Evolutionary conservation across 306 rosid genomes (phyloP), one percentile per base, ranked within the genome.

Genomic region (Senna tora): DNA sequence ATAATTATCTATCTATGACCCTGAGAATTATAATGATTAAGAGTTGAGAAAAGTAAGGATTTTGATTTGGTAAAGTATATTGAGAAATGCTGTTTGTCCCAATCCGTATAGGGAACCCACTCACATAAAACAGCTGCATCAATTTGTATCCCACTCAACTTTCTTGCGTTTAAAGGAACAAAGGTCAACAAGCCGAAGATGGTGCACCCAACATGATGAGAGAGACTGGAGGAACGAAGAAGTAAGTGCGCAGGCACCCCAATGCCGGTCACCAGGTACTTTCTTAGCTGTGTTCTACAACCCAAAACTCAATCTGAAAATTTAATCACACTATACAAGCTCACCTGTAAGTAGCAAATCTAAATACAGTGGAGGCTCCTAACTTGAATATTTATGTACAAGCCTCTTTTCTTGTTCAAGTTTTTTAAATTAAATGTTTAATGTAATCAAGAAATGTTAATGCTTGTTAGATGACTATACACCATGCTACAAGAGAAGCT

Each of bases 71-170:
- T 10, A 2, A 53, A 4, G 7, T 20, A 53, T 21, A 53, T 20
- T 10, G 59, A 20, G 2, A 53, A 21, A 21, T 53, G 15, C 6
- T 21, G 32, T 9, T 53, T 36, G 45, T 59, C 45, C 25, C 45
- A 59, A n/a, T 53, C 33, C 32, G 22, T 11, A 9, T 13, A 20
- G 22, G 11, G 13, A 53, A 21, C 10, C 11, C 55, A 50, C 25
- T 17, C 25, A 50, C 22, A 1, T 2, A 1, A 3, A 8, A 3
- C 32, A 7, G 7, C 14, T 20, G 4, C 34, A 38, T 61, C 49
- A 62, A 39, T 39, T 11, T 39, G 67, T 43, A 38, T 62, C 32
- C 67, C 50, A 62, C 67, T 62, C 49, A 62, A 30, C 33, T 62
- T 62, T 39, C 50, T 38, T 11, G 50, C 25, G 33, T 19, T 39